A percentile compares a stretch with the other conserved stretches of the same genome.
Conservation (phyloP, 768 basidiomycete species). For the Rhodocollybia butyracea region DNA sequence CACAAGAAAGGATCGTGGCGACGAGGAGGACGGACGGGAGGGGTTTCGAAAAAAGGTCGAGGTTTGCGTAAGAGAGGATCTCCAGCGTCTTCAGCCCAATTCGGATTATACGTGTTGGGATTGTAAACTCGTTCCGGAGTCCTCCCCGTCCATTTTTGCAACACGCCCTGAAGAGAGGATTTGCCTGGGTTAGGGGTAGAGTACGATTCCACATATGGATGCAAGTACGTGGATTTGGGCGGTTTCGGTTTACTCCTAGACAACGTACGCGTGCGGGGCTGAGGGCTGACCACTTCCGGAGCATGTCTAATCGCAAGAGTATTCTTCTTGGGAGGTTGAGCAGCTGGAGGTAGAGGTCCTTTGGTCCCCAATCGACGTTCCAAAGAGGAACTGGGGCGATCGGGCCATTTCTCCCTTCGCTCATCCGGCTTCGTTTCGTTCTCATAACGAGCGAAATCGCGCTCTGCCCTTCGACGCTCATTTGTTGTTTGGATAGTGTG, state of each 20-base stretch:
- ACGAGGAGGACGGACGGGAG: not conserved
- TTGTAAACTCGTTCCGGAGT: not conserved
- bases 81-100: not conserved
- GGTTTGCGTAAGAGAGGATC: not conserved
- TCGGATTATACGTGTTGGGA: not conserved
- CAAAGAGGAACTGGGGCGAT: constrained; percentile 1
- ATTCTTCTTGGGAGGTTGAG: not conserved
- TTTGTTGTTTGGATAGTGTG: constrained; percentile 1
- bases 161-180: not conserved
- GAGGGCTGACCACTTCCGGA: not conserved
- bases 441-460: not conserved
- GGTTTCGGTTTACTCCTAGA: not conserved
- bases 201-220: not conserved
- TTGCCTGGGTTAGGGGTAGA: not conserved
- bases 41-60: not conserved
- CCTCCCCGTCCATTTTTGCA: not conserved
- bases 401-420: constrained; percentile 1
- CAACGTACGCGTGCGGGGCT: too few species aligned
- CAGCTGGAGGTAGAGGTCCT: not conserved
- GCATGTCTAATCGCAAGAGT: not conserved
- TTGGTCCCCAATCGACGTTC: not conserved
- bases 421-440: not conserved
- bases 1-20: not conserved
- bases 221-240: not conserved
- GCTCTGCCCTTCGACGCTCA: not conserved